Conservation (phyloP, 2,329 filamentous ascomycete genomes). For the Xylariomycetidae sp. region DNA sequence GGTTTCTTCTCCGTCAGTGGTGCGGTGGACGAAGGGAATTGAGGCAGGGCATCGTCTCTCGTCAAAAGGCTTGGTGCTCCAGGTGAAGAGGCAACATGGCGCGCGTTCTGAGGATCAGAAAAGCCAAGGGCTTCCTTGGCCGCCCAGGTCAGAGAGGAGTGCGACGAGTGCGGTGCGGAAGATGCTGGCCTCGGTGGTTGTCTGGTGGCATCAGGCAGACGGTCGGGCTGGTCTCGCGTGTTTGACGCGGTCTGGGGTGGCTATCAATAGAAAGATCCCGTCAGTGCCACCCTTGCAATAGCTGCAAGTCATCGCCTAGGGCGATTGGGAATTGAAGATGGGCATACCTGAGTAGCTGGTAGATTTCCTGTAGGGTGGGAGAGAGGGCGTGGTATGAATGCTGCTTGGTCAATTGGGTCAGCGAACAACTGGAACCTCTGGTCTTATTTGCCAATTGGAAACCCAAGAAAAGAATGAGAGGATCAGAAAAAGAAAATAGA, state of each 20-base stretch:
- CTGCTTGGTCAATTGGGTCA: not conserved
- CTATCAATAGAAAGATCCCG: constrained; percentile 11
- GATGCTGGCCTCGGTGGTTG: not conserved
- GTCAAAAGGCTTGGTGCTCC: constrained; percentile 8
- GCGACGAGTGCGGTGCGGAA: constrained; percentile 1
- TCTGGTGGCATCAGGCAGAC: not conserved
- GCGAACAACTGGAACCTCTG: constrained; percentile 4
- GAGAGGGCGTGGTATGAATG: not conserved
- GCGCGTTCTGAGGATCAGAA: constrained; percentile 3
- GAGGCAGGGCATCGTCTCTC: constrained; percentile 12
- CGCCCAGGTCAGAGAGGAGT: constrained; percentile 2
- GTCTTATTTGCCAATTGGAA: not conserved
- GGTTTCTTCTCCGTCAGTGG: constrained; percentile 27
- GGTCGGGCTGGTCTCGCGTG: constrained; percentile 9
- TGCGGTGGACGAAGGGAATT: constrained; percentile 4
- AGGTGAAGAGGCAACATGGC: constrained; percentile 8
- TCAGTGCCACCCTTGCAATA: constrained; percentile 24
- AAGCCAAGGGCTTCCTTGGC: constrained; percentile 3
- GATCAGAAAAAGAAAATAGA: too few relatives aligned
- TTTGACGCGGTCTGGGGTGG: constrained; percentile 18
- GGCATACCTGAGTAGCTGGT: not conserved
- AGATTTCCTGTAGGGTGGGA: constrained; percentile 7
- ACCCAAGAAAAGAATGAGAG: not conserved
- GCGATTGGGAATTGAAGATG: not conserved
- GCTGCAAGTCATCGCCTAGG: not conserved